Evolutionary conservation across 768 basidiomycete genomes (phyloP), one percentile per base, ranked within the genome.

Genomic region (Hemileccinum impolitum): DNA sequence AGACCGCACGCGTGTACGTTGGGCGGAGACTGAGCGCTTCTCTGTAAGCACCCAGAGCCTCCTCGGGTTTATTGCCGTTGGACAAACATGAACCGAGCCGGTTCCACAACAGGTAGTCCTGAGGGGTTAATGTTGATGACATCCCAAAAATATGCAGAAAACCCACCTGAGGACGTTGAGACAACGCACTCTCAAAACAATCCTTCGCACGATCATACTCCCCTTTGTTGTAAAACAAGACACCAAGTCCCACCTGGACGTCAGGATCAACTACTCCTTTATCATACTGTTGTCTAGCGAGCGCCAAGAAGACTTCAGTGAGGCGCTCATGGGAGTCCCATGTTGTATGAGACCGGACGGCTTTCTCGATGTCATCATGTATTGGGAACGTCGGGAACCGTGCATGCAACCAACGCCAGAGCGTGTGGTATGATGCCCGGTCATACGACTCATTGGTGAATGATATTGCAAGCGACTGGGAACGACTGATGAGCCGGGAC

Each of bases 71-170:
- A 56, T 81, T 90, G 1, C 91, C 93, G 64, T 99, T 99, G 6
- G 94, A 95, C 21, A 99, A 75, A 4, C 87, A 91, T 2, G 94
- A 96, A 6, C 96, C 96, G 13, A 96, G 72, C 43, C 96, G 76
- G 67, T 99, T 99, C 96, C 96, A 99, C 12, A 98, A 68, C 6
- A 93, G 72, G 66, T 93, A 98, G 68, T 99, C 96, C 88, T 82
- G 51, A 14, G 15, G 39, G 17, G 36, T 47, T 25, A 45, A 47
- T 38, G 34, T 25, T n/a, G 17, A 39, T 6, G 26, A 36, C 11
- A 31, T 34, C 4, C 23, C 6, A 18, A 32, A 47, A 34, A 31
- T 47, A 18, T 18, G 39, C 23, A 15, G 14, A 17, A 30, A 52
- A 31, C 76, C 57, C 53, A 84, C 85, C 49, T 80, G 82, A 5